Evolutionary conservation across 2,329 filamentous ascomycete genomes (phyloP).

Genomic region (Clarireedia monteithiana): DNA sequence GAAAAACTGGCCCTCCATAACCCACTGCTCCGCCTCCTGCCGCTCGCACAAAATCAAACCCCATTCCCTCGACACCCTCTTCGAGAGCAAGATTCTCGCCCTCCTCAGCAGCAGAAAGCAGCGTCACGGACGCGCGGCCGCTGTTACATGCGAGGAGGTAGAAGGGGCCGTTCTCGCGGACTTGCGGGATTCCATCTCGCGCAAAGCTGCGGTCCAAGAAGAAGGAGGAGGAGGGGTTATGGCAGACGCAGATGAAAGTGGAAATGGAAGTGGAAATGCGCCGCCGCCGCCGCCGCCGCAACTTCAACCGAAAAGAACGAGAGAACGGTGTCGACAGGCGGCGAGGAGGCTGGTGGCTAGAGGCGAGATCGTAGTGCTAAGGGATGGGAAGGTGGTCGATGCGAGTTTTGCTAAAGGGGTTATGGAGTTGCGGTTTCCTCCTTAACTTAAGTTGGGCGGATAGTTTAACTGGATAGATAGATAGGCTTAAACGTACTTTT

Average conservation of each 20-base stretch:
- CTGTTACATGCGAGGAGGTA: background rate
- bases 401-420: background rate
- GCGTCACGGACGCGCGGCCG: background rate
- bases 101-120: background rate
- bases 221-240: background rate
- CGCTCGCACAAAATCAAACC: background rate
- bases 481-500: too few relatives aligned
- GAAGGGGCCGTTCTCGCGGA: background rate
- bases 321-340: background rate
- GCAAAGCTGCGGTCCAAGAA: background rate
- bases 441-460: background rate
- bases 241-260: background rate
- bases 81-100: background rate
- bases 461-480: background rate
- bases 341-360: background rate
- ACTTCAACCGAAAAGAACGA: background rate
- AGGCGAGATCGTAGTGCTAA: background rate
- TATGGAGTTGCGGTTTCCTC: background rate
- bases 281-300: too few relatives aligned
- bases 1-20: background rate
- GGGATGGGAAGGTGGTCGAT: background rate
- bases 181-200: background rate
- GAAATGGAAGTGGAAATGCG: background rate
- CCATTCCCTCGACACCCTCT: background rate
- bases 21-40: background rate